phyloP scores from a whole-genome alignment of 169 alveolate species.

The Babesia caballi region DNA sequence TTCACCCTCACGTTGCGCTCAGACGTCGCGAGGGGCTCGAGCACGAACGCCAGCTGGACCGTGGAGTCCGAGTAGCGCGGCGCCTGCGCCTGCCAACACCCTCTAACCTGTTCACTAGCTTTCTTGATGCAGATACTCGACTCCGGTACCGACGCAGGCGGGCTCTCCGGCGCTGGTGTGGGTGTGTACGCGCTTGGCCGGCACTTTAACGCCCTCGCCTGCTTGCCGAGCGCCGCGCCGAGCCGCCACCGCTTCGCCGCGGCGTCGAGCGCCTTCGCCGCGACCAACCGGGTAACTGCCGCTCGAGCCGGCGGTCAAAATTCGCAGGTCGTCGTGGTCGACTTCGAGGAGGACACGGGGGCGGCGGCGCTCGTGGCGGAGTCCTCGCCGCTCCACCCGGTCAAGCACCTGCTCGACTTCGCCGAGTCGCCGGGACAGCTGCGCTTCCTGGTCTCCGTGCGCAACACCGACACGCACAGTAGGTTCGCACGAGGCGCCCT shows the following conservation, averaged over 20 bases:
- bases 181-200: constrained; percentile 16
- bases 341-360: constrained; percentile 23
- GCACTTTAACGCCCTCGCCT: constrained; percentile 23
- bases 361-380: background rate
- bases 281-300: constrained; percentile 22
- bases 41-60: constrained; percentile 60
- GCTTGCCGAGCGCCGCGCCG: background rate
- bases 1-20: background rate
- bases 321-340: constrained; percentile 33
- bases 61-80: constrained; percentile 17
- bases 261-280: constrained; percentile 39
- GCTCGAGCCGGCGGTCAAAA: background rate
- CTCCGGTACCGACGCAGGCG: constrained; percentile 12
- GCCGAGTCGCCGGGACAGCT: background rate
- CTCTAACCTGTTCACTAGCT: constrained; percentile 1
- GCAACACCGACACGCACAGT: constrained; percentile 17
- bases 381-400: constrained; percentile 13
- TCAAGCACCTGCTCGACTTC: constrained; percentile 20
- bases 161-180: constrained; percentile 30
- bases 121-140: constrained; percentile 38
- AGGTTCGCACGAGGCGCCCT: background rate
- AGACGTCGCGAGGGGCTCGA: constrained; percentile 50
- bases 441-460: background rate
- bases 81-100: background rate
- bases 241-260: constrained; percentile 47